A percentile compares a stretch with the other conserved stretches of the same genome.
Evolutionary conservation across 768 basidiomycete genomes (phyloP).

Genomic region (Jaapia argillacea): DNA sequence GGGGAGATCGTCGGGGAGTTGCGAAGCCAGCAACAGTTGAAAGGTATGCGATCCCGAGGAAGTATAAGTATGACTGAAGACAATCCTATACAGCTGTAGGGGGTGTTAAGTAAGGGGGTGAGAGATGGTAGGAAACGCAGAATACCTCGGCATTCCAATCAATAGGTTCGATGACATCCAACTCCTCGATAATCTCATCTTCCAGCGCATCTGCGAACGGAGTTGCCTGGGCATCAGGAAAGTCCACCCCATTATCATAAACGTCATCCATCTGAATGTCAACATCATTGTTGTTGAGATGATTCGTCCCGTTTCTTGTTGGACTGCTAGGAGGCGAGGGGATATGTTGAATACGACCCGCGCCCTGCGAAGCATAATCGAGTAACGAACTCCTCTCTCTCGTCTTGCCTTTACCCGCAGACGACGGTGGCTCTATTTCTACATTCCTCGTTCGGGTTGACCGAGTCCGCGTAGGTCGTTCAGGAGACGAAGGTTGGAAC

Average conservation of each 20-base stretch:
- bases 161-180: constrained; percentile 27
- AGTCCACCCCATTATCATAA: background rate
- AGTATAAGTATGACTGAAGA: constrained; percentile 46
- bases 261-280: background rate
- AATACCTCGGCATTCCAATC: constrained; percentile 51
- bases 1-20: constrained; percentile 16
- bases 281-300: constrained; percentile 8
- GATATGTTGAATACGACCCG: constrained; percentile 2
- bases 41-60: constrained; percentile 33
- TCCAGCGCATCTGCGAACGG: constrained; percentile 7
- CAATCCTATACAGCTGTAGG: constrained; percentile 43
- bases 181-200: constrained; percentile 19
- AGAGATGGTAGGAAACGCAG: background rate
- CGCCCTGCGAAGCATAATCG: background rate
- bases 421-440: no score
- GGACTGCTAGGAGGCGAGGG: constrained; percentile 17
- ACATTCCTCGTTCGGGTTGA: no score
- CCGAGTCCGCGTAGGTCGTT: background rate
- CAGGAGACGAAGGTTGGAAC: background rate
- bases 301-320: constrained; percentile 4
- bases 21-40: constrained; percentile 37
- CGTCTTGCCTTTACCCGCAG: no score
- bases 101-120: background rate
- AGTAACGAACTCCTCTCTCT: background rate
- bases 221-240: background rate